A percentile compares a stretch with the other conserved stretches of the same genome.
These are phyloP conservation scores for Chlorella sp. DNA, from an alignment of 139 green algal species.

Conservation along the genomic window DNA sequence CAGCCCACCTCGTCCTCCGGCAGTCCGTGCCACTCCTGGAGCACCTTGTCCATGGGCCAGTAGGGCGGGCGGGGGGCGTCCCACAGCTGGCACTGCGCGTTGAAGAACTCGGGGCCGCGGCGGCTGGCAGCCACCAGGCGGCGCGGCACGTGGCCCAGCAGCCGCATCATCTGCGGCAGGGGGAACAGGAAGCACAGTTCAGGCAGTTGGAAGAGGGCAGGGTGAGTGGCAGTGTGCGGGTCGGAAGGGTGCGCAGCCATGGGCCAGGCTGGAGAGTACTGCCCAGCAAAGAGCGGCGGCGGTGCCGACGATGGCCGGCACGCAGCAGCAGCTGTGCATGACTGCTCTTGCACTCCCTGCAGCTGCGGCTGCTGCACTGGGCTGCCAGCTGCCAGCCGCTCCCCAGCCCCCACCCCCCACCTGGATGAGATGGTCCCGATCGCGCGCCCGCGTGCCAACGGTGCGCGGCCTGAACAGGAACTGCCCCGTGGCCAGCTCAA, in stretches of 20 bases:
- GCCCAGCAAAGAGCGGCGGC: too few species aligned
- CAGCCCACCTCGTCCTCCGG: slow-evolving; percentile 76
- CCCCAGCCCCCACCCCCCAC: too few species aligned
- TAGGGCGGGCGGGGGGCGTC: slow-evolving; percentile 70
- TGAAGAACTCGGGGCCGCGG: slow-evolving; percentile 92
- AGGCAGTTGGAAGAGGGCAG: too few species aligned
- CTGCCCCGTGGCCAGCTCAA: slow-evolving; percentile 98
- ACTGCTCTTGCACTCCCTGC: too few species aligned
- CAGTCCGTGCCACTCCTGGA: slow-evolving; percentile 96
- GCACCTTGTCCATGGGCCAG: slow-evolving; percentile 90
- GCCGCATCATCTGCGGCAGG: slow-evolving; percentile 93
- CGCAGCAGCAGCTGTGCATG: too few species aligned
- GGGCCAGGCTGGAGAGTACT: too few species aligned
- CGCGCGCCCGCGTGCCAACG: slow-evolving; percentile 61
- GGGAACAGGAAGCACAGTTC: too few species aligned
- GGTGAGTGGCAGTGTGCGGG: too few species aligned
- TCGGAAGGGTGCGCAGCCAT: too few species aligned
- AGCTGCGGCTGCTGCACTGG: too few species aligned
- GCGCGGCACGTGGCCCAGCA: slow-evolving; percentile 90
- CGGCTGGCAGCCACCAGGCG: slow-evolving; percentile 78
- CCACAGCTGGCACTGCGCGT: slow-evolving; percentile 87
- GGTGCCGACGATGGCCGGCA: too few species aligned
- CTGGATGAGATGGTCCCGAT: slow-evolving; percentile 97
- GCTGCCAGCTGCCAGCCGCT: too few species aligned
- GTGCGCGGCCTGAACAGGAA: slow-evolving; percentile 80